Base-by-base conservation (phyloP, 495 filamentous ascomycete species). In the Podospora conica region DNA sequence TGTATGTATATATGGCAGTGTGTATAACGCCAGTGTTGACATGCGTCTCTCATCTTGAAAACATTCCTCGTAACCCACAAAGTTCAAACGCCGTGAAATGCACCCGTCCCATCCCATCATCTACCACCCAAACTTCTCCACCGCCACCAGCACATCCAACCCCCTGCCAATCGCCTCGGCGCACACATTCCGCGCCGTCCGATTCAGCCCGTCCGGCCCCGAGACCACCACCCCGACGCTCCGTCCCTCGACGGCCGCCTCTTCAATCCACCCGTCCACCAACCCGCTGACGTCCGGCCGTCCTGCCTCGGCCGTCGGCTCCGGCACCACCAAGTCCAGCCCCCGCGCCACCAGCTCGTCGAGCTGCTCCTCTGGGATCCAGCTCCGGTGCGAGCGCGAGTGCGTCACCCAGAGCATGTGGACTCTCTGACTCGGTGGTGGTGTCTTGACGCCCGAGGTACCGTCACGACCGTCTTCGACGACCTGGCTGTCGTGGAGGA, bases 341-440 rank as follows among this genome's bases (percentile, higher is more conserved):
- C 85, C 86, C 58, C 66, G 69, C 24, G 72, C 65, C 27, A 76
- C 71, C 15, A 85, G 68, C 63, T 85, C 77, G 22, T 76, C 66
- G 9, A 86, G 69, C 62, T 81, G 75, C 48, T 81, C 74, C 18
- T 72, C 65, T 1, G 79, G 75, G 18, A 88, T 61, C 86, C 86
- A 88, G 3, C 73, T 73, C 15, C 76, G 70, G 62, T 87, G 85
- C 12, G 73, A 74, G 9, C 74, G 63, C 6, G 84, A 74, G 66
- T 84, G 83, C 23, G 83, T 78, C 9, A 88, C 75, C 85, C 85
- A 88, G 48, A 88, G 78, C n/a, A 89, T 70, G 59, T 81, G 73
- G 0, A 87, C 78, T 25, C 53, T 53, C 61, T 76, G 81, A 61
- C 73, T 71, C 70, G 21, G 69, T 62, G 1, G 12, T 23, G 9